phyloP scores from a whole-genome alignment of 2,329 filamentous ascomycete genomes.

The Botrytis cinerea region DNA sequence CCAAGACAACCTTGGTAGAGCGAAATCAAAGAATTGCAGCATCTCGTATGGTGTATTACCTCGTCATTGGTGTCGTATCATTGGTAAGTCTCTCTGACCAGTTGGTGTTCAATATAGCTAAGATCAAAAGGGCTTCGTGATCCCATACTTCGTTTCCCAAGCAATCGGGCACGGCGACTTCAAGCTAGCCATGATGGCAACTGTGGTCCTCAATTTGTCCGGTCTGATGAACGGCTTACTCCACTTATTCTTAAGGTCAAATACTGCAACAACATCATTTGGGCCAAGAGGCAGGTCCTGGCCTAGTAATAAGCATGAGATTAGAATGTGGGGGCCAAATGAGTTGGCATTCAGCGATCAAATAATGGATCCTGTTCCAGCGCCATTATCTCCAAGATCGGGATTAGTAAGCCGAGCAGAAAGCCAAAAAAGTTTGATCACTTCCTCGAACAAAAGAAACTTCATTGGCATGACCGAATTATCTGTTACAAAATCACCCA shows the following conservation, averaged over 20 bases:
- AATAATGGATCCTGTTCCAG: slow-evolving; percentile 36
- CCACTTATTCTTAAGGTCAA: slow-evolving; percentile 67
- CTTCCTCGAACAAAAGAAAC: slow-evolving; percentile 33
- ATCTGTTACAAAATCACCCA: slow-evolving; percentile 23
- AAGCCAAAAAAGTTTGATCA: slow-evolving; percentile 34
- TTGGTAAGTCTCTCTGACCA: slow-evolving; percentile 51
- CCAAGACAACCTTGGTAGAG: slow-evolving; percentile 56
- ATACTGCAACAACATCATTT: slow-evolving; percentile 58
- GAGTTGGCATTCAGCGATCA: slow-evolving; percentile 40
- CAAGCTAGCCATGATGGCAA: slow-evolving; percentile 62
- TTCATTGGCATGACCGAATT: slow-evolving; percentile 34
- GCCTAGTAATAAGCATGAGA: slow-evolving; percentile 52
- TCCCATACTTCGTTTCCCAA: slow-evolving; percentile 64
- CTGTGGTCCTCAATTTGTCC: slow-evolving; percentile 65
- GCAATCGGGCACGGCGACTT: slow-evolving; percentile 50
- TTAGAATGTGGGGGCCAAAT: slow-evolving; percentile 50
- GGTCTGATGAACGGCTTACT: slow-evolving; percentile 66
- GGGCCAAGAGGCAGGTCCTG: slow-evolving; percentile 49
- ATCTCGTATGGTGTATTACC: slow-evolving; percentile 70
- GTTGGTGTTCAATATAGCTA: slow-evolving; percentile 32
- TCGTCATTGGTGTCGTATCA: slow-evolving; percentile 54
- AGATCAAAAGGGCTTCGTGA: slow-evolving; percentile 52
- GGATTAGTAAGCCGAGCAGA: slow-evolving; percentile 28
- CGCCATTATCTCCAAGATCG: slow-evolving; percentile 28
- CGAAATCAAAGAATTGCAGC: slow-evolving; percentile 62